Evolutionary conservation across 257 asterid genomes (phyloP).

Genomic region (Asclepias syriaca): DNA sequence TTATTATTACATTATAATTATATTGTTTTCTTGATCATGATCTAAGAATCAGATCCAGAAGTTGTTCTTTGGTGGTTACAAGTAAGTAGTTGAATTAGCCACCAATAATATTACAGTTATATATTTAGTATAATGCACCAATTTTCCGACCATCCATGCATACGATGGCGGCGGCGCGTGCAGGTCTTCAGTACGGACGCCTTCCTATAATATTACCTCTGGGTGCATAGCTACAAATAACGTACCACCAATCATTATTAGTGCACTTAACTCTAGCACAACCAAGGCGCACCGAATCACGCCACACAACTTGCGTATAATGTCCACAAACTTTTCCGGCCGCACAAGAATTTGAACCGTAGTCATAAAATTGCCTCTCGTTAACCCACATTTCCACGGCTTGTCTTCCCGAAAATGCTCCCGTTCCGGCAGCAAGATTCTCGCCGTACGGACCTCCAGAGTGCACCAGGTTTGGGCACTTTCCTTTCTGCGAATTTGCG

Average conservation of each 20-base stretch:
- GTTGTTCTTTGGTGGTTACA: no score
- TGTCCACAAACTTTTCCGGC: slow-evolving; percentile 32
- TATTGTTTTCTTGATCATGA: no score
- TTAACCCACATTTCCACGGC: slow-evolving; percentile 32
- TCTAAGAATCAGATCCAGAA: no score
- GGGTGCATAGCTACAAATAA: slow-evolving; percentile 29
- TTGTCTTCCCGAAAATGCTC: slow-evolving; percentile 24
- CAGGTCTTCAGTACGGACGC: slow-evolving; percentile 12
- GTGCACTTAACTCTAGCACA: slow-evolving; percentile 33
- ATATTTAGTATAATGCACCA: no score
- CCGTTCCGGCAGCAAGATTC: slow-evolving; percentile 37
- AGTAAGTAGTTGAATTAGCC: no score
- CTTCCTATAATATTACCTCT: slow-evolving; percentile 6
- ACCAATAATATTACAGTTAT: no score
- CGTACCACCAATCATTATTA: slow-evolving; percentile 24
- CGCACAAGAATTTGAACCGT: slow-evolving; percentile 3
- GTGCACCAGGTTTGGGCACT: slow-evolving; percentile 24
- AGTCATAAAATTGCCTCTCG: slow-evolving; percentile 24
- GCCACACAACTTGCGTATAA: slow-evolving; percentile 43
- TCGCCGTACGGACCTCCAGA: slow-evolving; percentile 33
- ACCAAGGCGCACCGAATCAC: slow-evolving; percentile 22
- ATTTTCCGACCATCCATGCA: no score
- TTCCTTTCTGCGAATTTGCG: slow-evolving; percentile 26
- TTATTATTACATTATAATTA: no score
- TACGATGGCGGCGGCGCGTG: no score